Evolutionary conservation across 768 basidiomycete species (phyloP).

Genomic region (Leccinellum rugosiceps): DNA sequence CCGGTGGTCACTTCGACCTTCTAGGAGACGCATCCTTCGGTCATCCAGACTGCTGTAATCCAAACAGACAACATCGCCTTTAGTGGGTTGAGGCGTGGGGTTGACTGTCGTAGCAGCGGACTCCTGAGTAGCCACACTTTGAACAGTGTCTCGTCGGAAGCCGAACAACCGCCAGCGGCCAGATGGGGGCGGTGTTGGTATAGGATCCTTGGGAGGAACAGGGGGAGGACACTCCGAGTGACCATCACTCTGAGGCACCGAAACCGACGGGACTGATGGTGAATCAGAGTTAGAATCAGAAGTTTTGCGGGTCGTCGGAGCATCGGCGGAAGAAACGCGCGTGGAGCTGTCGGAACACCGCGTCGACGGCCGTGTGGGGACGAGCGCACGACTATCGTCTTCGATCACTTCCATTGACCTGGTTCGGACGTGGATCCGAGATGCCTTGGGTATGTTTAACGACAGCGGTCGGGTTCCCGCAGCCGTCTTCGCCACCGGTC

Average conservation of each 20-base stretch:
- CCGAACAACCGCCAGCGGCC: conserved; percentile 53
- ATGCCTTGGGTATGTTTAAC: conserved; percentile 20
- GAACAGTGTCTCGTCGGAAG: conserved; percentile 39
- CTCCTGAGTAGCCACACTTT: conserved; percentile 27
- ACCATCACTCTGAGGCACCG: conserved; percentile 11
- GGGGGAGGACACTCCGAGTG: conserved; percentile 26
- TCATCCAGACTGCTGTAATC: conserved; percentile 75
- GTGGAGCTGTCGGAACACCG: conserved; percentile 12
- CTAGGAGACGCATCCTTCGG: conserved; percentile 66
- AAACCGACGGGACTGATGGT: conserved; percentile 11
- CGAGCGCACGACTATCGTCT: not conserved
- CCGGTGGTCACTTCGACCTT: conserved; percentile 80
- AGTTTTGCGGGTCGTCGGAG: conserved; percentile 2
- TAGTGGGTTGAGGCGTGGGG: conserved; percentile 34
- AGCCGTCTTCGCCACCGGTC: conserved; percentile 12
- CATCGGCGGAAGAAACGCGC: conserved; percentile 15
- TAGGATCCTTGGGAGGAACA: conserved; percentile 27
- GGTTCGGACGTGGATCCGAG: conserved; percentile 13
- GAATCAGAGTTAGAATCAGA: conserved; percentile 9
- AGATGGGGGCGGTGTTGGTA: conserved; percentile 22
- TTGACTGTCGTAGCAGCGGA: conserved; percentile 18
- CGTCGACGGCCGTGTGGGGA: conserved; percentile 10
- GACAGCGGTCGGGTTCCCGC: conserved; percentile 18
- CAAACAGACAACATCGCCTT: conserved; percentile 72
- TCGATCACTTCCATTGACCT: conserved; percentile 28